Base-by-base conservation (phyloP, 768 basidiomycete genomes). In the Gelatoporia subvermispora region DNA sequence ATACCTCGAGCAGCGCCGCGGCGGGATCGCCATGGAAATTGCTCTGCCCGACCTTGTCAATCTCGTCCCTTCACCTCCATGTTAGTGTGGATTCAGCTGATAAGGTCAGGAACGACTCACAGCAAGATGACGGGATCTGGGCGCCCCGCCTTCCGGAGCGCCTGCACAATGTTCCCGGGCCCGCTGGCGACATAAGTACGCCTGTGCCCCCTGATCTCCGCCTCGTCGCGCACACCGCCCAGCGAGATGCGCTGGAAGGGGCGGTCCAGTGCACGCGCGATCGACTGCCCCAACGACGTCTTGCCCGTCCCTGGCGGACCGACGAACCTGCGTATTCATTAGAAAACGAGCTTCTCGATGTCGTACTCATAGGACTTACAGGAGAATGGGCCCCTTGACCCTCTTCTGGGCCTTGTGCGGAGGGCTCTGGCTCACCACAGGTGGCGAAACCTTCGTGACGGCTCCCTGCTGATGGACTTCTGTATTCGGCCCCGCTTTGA, bases 281-380 rank as follows among this genome's bases (percentile, higher is more conserved):
- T 79, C 0, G 88, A 91, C 56, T 88, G 85, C 0, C 93, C 93
- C 2, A 97, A 81, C 1, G 89, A 92, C 0, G 93, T 96, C 68
- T 95, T 94, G 28, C 91, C 93, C 0, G 84, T 87, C 2, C 93
- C 93, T 0, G 93, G 93, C 9, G 93, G 93, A 9, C 93, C 93
- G 28, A 91, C 87, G 47, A 93, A 88, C 56, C 88, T 84, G 57
- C 8, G 4, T 11, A 2, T 2, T 22, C 13, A 24, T 37, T 8
- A 21, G 16, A 7, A 7, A 7, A 5, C 8, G 21, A 5, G n/a
- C 16, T 39, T 8, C 8, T 39, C 35, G 5, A 22, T 15, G 15
- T 21, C 11, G 11, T 2, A 8, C n/a, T n/a, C n/a, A n/a, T 16
- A 8, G 22, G 13, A 43, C 74, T 50, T 62, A 81, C 81, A 85